Evolutionary conservation across 1,284 basidiomycete genomes (phyloP), one percentile per base, ranked within the genome.

Genomic region (Mycena citricolor): DNA sequence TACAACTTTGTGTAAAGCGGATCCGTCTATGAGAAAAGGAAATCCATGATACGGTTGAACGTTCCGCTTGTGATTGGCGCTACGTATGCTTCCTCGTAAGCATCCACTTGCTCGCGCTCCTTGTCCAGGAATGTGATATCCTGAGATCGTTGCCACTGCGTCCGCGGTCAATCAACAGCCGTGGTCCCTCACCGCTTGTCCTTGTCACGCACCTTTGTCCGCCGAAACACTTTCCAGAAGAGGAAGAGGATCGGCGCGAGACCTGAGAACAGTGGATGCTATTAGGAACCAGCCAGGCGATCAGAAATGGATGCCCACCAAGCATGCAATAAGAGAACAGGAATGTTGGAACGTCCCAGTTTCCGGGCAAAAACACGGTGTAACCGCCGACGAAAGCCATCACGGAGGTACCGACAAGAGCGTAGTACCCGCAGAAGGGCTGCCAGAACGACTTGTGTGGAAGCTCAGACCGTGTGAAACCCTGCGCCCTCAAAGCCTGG

Each of bases 151-250:
- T 59, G 61, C 62, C 64, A 68, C 69, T 73, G 40, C 31, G 19
- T 17, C 31, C n/a, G 37, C 5, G 21, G 8, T 25, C 17, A 26
- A 17, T 30, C 4, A 4, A 5, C 8, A 14, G 8, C n/a, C n/a
- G n/a, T n/a, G n/a, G n/a, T n/a, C n/a, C n/a, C n/a, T 13, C 29
- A 30, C 26, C 28, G 23, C 19, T 13, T 16, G 19, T 39, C 14
- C 54, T 56, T 10, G 23, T 23, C 8, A 55, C 61, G 37, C 41
- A 71, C 73, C 55, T 66, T 47, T 20, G 81, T 82, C 52, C 66
- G 68, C 59, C 78, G 73, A 50, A 61, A 61, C 26, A 83, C 43
- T 66, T 87, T 88, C 78, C 79, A 88, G 35, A 68, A 69, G 10
- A 79, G 19, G 60, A 73, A 84, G 19, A 77, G 63, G 21, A 74